Base-by-base conservation (phyloP, 768 basidiomycete species). In the Tricholoma bakamatsutake region DNA sequence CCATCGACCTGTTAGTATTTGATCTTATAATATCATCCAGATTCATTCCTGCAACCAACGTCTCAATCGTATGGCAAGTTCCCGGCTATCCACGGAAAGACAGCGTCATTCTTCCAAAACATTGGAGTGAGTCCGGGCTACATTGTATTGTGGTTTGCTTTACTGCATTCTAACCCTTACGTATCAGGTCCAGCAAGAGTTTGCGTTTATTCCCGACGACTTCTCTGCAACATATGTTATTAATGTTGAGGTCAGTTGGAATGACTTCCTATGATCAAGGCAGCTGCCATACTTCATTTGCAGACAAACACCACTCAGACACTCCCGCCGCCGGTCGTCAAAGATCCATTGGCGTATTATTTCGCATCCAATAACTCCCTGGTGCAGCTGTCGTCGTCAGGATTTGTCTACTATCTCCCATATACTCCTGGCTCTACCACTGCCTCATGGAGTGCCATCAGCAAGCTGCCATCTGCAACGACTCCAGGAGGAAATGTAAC, bases 141-240 rank as follows among this genome's bases (percentile, higher is more conserved):
- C 47, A 24, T 7, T 34, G 1, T 34, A 53, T 21, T 11, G 11
- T n/a, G 27, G 21, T 6, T 46, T 59, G 40, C 33, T 15, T 31
- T 30, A 24, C 30, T 55, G 17, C n/a, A 30, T 1, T 46, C n/a
- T 9, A 21, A 33, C 37, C 39, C 50, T 48, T 21, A 5, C 21
- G 46, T 9, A 48, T 9, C 51, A 85, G 80, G 82, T 85, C 18
- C 88, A 88, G 63, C 75, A 84, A 58, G 80, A 87, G 65, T 86
- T 90, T 67, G 85, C 85, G 2, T 93, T 83, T 71, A 76, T 92
- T 54, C 90, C 90, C 21, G 77, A 83, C 64, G 88, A 90, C 63
- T 81, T 80, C 54, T 85, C 85, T 15, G 76, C 76, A 33, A 82
- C 85, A 21, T 91, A 87, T 62, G 78, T 92, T 35, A 74, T 89